Evolutionary conservation across 805 yeast genomes (phyloP).

Genomic region (Peterozyma xylosa): DNA sequence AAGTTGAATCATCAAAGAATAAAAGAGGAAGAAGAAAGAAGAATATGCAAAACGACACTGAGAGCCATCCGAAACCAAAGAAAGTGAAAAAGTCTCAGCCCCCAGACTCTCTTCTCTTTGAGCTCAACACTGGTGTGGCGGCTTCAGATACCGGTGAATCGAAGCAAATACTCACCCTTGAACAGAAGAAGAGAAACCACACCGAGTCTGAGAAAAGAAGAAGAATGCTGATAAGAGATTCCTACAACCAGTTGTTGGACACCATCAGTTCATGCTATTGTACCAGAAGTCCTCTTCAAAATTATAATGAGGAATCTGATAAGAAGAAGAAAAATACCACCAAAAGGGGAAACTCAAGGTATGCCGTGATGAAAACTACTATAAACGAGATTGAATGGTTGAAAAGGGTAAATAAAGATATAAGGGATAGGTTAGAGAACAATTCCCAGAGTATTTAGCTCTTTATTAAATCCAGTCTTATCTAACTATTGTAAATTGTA

Average conservation of each 20-base stretch:
- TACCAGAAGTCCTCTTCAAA: background rate
- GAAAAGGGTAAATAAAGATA: constrained; percentile 11
- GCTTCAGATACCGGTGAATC: background rate
- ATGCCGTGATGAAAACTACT: constrained; percentile 17
- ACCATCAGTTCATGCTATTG: constrained; percentile 5
- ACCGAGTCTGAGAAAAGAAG: constrained; percentile 30
- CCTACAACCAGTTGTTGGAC: constrained; percentile 25
- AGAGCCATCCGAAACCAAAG: background rate
- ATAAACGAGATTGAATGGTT: constrained; percentile 20
- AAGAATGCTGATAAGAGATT: constrained; percentile 25
- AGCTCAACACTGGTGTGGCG: background rate
- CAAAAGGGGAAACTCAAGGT: constrained; percentile 12
- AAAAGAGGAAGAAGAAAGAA: constrained; percentile 8
- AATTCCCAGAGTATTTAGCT: no score
- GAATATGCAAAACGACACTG: background rate
- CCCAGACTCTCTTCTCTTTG: background rate
- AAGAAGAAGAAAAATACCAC: background rate
- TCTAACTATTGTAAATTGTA: no score
- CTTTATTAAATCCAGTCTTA: no score
- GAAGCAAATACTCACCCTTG: constrained; percentile 16
- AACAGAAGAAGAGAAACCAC: constrained; percentile 28
- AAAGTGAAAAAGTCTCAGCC: background rate
- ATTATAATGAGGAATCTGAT: background rate
- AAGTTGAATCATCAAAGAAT: constrained; percentile 1
- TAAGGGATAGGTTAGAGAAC: constrained; percentile 4